phyloP scores from a whole-genome alignment of 768 basidiomycete species.

The Tubosaeta brunneosetosa region DNA sequence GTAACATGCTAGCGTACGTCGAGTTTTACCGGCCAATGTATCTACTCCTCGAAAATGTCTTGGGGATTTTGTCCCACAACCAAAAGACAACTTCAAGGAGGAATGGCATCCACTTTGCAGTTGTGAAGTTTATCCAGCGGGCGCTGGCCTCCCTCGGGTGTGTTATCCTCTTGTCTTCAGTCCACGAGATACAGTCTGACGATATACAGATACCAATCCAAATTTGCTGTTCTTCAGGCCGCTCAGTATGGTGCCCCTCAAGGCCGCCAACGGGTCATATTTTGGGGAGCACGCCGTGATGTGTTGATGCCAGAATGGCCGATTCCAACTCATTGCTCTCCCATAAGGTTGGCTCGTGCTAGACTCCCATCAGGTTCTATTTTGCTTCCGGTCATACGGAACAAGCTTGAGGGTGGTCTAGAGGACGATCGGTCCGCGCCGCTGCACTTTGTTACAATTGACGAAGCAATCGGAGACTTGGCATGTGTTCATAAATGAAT shows the following conservation, averaged over 20 bases:
- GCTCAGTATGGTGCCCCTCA: slow-evolving; percentile 73
- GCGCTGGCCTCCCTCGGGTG: slow-evolving; percentile 62
- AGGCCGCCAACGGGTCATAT: slow-evolving; percentile 60
- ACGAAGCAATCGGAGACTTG: slow-evolving; percentile 66
- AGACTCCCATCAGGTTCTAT: slow-evolving; percentile 42
- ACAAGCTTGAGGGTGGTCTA: slow-evolving; percentile 29
- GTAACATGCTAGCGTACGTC: slow-evolving; percentile 67
- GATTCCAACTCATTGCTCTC: slow-evolving; percentile 53
- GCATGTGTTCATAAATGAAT: slow-evolving; percentile 36
- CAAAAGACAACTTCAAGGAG: slow-evolving; percentile 38
- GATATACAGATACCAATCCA: slow-evolving; percentile 52
- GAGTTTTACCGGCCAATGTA: slow-evolving; percentile 61
- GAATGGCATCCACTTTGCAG: slow-evolving; percentile 45
- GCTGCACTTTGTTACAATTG: slow-evolving; percentile 49
- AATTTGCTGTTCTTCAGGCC: slow-evolving; percentile 61
- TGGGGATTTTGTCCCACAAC: slow-evolving; percentile 50
- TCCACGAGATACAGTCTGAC: neutral
- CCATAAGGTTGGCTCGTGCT: slow-evolving; percentile 29
- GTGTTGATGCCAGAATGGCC: slow-evolving; percentile 58
- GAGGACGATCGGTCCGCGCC: slow-evolving; percentile 51
- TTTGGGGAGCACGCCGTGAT: slow-evolving; percentile 60
- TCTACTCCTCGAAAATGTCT: slow-evolving; percentile 71
- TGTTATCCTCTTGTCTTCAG: slow-evolving; percentile 14
- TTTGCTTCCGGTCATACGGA: slow-evolving; percentile 42
- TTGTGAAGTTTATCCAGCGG: slow-evolving; percentile 63